These are phyloP conservation scores for Quercus tomentella DNA, from an alignment of 331 rosid genomes.

Conservation along the genomic window DNA sequence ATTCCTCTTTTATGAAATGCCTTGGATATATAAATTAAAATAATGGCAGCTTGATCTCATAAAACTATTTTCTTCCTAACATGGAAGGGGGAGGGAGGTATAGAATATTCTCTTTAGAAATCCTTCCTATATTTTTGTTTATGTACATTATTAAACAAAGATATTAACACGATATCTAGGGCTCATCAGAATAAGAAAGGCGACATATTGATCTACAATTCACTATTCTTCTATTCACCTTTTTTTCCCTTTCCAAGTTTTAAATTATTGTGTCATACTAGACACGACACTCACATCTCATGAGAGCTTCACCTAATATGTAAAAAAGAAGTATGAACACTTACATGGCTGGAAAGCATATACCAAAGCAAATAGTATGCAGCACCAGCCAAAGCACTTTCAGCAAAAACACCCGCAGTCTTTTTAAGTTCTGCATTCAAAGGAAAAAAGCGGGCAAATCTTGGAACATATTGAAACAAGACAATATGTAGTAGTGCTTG, in stretches of 20 bases:
- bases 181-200: not conserved
- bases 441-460: conserved; percentile 72
- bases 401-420: conserved; percentile 81
- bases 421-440: conserved; percentile 80
- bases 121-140: not conserved
- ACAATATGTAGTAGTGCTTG: conserved; percentile 53
- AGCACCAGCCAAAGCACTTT: conserved; percentile 83
- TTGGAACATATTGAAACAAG: conserved; percentile 63
- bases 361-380: conserved; percentile 80
- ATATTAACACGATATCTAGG: not conserved
- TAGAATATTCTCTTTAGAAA: not conserved
- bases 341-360: conserved; percentile 88
- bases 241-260: too few relatives aligned
- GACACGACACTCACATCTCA: not conserved
- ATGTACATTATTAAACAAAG: too few relatives aligned
- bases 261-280: too few relatives aligned
- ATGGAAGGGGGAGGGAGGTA: too few relatives aligned
- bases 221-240: not conserved
- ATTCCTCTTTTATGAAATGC: not conserved
- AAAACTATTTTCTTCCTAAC: too few relatives aligned
- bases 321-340: conserved; percentile 11
- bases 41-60: not conserved
- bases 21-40: not conserved
- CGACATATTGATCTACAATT: not conserved
- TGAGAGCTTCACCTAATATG: not conserved